These are phyloP conservation scores for Pyrus communis DNA, from an alignment of 306 rosid species.

Conservation along the genomic window DNA sequence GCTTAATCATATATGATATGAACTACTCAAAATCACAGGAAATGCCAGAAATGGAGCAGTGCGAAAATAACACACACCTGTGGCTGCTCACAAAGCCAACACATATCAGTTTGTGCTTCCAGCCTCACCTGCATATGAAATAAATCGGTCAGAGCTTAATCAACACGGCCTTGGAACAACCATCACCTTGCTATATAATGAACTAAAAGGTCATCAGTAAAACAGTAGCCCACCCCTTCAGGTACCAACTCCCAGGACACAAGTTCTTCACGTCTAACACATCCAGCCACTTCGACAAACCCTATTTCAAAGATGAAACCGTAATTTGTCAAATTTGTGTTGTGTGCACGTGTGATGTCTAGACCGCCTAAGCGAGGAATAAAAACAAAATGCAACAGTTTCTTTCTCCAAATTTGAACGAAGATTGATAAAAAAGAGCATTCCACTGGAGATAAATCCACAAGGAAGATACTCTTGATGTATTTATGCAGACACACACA, in stretches of 20 bases:
- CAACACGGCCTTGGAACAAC: conserved; percentile 4
- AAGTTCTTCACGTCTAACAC: conserved; percentile 68
- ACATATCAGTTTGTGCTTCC: conserved; percentile 77
- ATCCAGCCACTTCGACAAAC: conserved; percentile 81
- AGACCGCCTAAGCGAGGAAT: too few relatives aligned
- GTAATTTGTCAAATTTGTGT: neutral
- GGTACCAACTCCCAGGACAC: conserved; percentile 80
- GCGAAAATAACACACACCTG: conserved; percentile 41
- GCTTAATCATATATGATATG: neutral
- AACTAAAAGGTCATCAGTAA: neutral
- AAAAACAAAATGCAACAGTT: too few relatives aligned
- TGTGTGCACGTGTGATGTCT: neutral
- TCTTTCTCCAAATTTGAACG: too few relatives aligned
- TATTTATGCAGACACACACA: too few relatives aligned
- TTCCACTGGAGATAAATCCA: neutral
- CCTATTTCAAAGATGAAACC: conserved; percentile 34
- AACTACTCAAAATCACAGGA: neutral
- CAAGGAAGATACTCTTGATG: neutral
- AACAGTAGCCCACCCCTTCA: conserved; percentile 51
- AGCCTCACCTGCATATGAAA: conserved; percentile 59
- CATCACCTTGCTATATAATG: neutral
- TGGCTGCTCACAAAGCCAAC: conserved; percentile 91
- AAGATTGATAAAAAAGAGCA: too few relatives aligned
- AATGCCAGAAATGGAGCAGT: neutral
- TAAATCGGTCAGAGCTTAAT: conserved; percentile 9